Conservation (phyloP, 2,329 filamentous ascomycete genomes). For the Botryotinia convoluta region DNA sequence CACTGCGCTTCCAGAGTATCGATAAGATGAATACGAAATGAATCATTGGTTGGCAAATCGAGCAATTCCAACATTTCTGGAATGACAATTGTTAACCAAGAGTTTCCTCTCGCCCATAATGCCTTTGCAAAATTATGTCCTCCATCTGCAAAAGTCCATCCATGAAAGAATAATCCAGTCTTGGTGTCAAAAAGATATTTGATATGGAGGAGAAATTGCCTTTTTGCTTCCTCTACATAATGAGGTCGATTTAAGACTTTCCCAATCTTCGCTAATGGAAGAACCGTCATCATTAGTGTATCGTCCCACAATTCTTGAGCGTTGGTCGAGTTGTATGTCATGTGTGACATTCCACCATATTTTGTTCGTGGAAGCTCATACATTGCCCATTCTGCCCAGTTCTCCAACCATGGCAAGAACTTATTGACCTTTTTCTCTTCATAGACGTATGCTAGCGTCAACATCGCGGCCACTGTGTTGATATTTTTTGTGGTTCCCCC, state of each 20-base stretch:
- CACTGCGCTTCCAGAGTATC: slow-evolving; percentile 68
- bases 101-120: slow-evolving; percentile 60
- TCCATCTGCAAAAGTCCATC: slow-evolving; percentile 72
- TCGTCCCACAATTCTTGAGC: slow-evolving; percentile 80
- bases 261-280: slow-evolving; percentile 72
- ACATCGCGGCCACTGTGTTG: slow-evolving; percentile 76
- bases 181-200: slow-evolving; percentile 73
- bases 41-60: slow-evolving; percentile 56
- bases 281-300: slow-evolving; percentile 83
- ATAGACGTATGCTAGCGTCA: slow-evolving; percentile 75
- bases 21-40: slow-evolving; percentile 54
- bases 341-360: slow-evolving; percentile 51
- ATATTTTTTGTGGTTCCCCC: slow-evolving; percentile 72
- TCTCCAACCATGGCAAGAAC: slow-evolving; percentile 74
- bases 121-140: slow-evolving; percentile 61
- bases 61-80: slow-evolving; percentile 77
- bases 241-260: slow-evolving; percentile 65
- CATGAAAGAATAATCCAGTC: slow-evolving; percentile 76
- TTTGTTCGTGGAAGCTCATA: slow-evolving; percentile 70
- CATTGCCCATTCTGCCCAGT: slow-evolving; percentile 82
- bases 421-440: slow-evolving; percentile 67
- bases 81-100: slow-evolving; percentile 80
- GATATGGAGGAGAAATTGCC: slow-evolving; percentile 73
- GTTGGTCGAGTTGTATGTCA: slow-evolving; percentile 59
- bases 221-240: slow-evolving; percentile 75